Conservation (phyloP, 2,329 filamentous ascomycete genomes). For the Apiospora rasikravindrae region DNA sequence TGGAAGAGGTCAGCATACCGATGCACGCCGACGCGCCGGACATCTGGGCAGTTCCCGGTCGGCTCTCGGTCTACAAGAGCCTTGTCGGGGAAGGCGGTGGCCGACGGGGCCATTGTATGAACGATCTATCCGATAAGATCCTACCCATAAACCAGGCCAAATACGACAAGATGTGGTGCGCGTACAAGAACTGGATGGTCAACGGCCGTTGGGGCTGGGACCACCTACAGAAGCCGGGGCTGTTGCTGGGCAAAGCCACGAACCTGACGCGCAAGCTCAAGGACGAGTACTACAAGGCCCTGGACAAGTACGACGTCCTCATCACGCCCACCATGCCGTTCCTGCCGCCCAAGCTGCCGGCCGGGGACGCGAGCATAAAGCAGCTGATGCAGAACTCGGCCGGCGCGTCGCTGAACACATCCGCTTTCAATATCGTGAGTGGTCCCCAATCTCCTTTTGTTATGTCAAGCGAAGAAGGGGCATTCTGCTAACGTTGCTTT, state of each 20-base stretch:
- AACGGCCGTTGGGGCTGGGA: conserved; percentile 12
- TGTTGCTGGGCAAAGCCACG: conserved; percentile 31
- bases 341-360: conserved; percentile 18
- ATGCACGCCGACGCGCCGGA: conserved; percentile 28
- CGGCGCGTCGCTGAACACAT: neutral
- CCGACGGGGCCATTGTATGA: conserved; percentile 31
- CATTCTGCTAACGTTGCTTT: neutral
- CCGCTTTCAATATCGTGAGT: neutral
- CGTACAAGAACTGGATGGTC: conserved; percentile 32
- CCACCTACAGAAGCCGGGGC: conserved; percentile 26
- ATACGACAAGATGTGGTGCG: conserved; percentile 44
- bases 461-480: too few relatives aligned
- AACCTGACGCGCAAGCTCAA: conserved; percentile 31
- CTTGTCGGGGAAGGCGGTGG: conserved; percentile 36
- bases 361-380: neutral
- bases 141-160: conserved; percentile 40
- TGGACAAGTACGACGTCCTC: conserved; percentile 33
- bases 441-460: neutral
- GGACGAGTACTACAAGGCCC: conserved; percentile 33
- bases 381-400: conserved; percentile 14
- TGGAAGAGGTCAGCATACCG: conserved; percentile 36
- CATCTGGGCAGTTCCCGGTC: conserved; percentile 31
- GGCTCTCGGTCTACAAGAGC: conserved; percentile 37
- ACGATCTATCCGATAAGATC: conserved; percentile 37
- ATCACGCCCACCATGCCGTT: conserved; percentile 36